Base-by-base conservation (phyloP, 306 rosid species). In the Cucumis melo region DNA sequence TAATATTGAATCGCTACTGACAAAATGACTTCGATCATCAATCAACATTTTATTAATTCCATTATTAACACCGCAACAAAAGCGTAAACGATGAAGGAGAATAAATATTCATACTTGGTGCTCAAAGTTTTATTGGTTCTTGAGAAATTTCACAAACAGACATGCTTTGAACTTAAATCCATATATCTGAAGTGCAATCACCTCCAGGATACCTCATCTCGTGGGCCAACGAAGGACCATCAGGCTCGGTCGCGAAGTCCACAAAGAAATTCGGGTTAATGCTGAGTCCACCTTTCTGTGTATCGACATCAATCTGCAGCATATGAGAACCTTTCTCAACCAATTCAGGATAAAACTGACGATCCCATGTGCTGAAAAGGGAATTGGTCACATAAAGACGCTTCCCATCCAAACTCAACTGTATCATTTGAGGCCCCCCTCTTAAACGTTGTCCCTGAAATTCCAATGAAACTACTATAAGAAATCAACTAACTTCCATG, bases 191-290 rank as follows among this genome's bases (percentile, higher is more conserved):
- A 76, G 98, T 93, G 90, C 97, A 94, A 78, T 94, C 98, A 21
- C 98, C 97, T 77, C 98, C 98, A 42, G 97, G 98, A 58, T 90
- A 91, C 83, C 98, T 85, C 94, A 90, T 90, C 86, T 94, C 98
- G 82, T 94, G 98, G 23, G 97, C 98, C 64, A 94, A 93, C 32
- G 97, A 84, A 78, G 98, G 98, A 57, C 98, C 98, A 73, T 84
- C 84, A 54, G 98, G 95, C 82, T 94, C 98, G 73, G 84, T 82
- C 67, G 92, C 97, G 58, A 94, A 94, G 88, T 94, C 98, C 24
- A 94, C 91, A 23, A 94, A 94, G 80, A 94, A 91, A 75, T 86
- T 85, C 0, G 93, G 89, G 82, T 94, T 94, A 32, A 91, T 36
- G 74, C 83, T 76, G 20, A 91, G 84, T 23, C 97, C 97, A 70